phyloP scores from a whole-genome alignment of 495 filamentous ascomycete species.

The Xylaria scruposa region DNA sequence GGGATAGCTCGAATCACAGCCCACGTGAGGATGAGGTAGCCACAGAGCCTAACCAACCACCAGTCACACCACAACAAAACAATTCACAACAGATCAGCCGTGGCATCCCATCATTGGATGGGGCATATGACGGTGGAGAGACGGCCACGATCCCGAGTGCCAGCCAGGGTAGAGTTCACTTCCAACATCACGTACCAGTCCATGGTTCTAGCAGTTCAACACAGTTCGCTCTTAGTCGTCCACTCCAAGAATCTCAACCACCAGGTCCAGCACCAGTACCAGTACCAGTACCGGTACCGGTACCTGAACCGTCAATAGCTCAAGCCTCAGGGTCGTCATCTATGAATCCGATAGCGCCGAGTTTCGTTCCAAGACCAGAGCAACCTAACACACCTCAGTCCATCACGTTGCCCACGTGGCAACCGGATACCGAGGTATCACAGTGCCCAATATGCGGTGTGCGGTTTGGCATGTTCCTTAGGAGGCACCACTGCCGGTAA shows the following conservation, averaged over 20 bases:
- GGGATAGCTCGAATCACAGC: neutral
- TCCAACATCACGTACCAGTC: neutral
- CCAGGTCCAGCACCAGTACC: neutral
- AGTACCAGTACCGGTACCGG: neutral
- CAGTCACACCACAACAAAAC: neutral
- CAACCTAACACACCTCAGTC: conserved; percentile 31
- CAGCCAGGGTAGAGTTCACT: neutral
- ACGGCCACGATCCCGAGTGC: neutral
- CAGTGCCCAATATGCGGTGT: conserved; percentile 82
- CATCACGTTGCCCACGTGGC: conserved; percentile 74
- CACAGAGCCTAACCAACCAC: neutral
- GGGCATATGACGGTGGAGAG: neutral
- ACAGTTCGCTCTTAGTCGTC: neutral
- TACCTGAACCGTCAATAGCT: neutral
- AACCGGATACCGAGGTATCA: conserved; percentile 79
- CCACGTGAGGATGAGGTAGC: neutral
- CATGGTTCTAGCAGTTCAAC: neutral
- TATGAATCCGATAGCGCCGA: conserved; percentile 24
- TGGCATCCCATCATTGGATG: neutral
- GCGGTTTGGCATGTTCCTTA: conserved; percentile 82
- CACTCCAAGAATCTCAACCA: neutral
- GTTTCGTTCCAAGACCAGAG: conserved; percentile 1
- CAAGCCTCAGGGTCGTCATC: neutral
- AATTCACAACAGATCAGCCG: neutral
- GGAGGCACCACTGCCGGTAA: conserved; percentile 89